phyloP scores from a whole-genome alignment of 139 green algal genomes.

The Haematococcus lacustris region DNA sequence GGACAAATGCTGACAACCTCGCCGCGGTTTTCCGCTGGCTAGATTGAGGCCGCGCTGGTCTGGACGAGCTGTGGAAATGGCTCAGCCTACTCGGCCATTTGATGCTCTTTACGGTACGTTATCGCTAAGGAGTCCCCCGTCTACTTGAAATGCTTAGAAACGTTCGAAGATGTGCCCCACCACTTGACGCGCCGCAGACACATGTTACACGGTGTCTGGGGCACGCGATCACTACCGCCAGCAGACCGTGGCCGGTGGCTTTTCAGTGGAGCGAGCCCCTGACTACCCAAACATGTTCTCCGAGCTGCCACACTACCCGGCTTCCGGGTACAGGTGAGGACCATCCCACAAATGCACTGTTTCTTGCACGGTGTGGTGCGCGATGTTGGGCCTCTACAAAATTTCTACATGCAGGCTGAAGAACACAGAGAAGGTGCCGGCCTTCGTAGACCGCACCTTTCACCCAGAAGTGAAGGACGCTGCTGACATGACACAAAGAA shows the following conservation, averaged over 20 bases:
- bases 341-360: neutral
- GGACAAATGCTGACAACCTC: no score
- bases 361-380: neutral
- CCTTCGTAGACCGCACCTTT: slow-evolving; percentile 51
- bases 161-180: no score
- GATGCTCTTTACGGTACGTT: no score
- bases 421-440: slow-evolving; percentile 48
- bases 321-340: slow-evolving; percentile 29
- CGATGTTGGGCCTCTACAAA: neutral
- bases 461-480: slow-evolving; percentile 4
- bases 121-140: no score
- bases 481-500: neutral
- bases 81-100: no score
- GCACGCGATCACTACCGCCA: slow-evolving; percentile 62
- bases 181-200: no score
- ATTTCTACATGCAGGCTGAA: slow-evolving; percentile 38
- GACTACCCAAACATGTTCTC: slow-evolving; percentile 63
- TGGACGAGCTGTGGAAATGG: no score
- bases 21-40: no score
- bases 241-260: slow-evolving; percentile 45
- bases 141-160: no score
- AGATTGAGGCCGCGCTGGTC: no score
- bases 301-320: slow-evolving; percentile 41
- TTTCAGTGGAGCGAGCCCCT: slow-evolving; percentile 42
- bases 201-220: slow-evolving; percentile 55